Conservation (phyloP, 345 rosid species). For the thale cress (Arabidopsis thaliana) region DNA sequence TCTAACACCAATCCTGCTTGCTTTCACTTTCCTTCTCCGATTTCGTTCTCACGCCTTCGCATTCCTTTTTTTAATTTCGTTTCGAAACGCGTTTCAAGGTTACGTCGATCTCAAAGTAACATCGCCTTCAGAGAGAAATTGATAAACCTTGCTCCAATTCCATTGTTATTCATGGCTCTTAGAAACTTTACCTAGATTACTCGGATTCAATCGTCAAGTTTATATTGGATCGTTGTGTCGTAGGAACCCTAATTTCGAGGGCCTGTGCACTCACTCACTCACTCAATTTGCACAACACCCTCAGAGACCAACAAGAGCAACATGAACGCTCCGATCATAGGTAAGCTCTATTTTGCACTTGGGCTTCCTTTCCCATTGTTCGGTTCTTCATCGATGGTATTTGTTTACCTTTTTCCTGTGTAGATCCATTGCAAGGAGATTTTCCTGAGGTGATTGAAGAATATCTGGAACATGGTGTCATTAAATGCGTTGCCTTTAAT, state of each 20-base stretch:
- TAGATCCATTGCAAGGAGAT: constrained; percentile 98
- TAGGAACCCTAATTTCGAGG: constrained; percentile 34
- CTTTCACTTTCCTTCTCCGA: constrained; percentile 6
- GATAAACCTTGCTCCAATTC: neutral
- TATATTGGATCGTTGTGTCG: neutral
- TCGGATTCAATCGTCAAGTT: neutral
- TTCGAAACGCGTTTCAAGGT: neutral
- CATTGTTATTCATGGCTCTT: neutral
- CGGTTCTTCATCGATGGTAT: too few species aligned
- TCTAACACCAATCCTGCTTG: neutral
- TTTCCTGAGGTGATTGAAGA: constrained; percentile 99
- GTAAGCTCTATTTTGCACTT: constrained; percentile 5
- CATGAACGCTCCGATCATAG: constrained; percentile 48
- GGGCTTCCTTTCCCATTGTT: neutral
- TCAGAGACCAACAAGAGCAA: neutral
- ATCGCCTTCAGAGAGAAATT: neutral
- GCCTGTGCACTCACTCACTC: neutral
- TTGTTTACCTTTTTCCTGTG: neutral
- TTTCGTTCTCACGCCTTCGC: neutral
- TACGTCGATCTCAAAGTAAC: neutral
- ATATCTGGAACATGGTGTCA: constrained; percentile 90
- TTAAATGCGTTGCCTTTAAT: constrained; percentile 94
- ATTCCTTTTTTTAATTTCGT: neutral
- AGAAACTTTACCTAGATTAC: neutral
- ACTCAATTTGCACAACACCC: neutral